Evolutionary conservation across 345 rosid species (phyloP), one percentile per base, ranked within the genome.

Genomic region (Eucalyptus cladocalyx): DNA sequence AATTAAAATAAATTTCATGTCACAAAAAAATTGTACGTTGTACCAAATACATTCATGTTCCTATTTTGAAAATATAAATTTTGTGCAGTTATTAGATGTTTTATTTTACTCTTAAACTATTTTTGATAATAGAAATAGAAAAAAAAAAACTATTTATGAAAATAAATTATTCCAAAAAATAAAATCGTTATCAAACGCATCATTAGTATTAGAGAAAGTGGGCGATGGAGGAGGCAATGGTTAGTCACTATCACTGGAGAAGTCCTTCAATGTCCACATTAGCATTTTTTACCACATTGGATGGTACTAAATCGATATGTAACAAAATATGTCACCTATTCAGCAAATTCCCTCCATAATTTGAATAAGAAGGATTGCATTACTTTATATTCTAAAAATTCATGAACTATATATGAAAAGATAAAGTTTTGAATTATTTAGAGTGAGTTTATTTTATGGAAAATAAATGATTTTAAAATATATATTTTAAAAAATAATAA

Each of bases 171-270:
- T 53, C 0, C 2, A 0, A 19, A 19, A 53, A 53, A 19, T 53
- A 19, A 0, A 53, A 8, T 53, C 8, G 1, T 53, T 19, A 53
- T 5, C 2, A 3, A 53, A 53, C 0, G 0, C 5, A 53, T 1
- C 56, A 3, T 19, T 53, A 53, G 10, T 19, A 7, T 0, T 8
- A 2, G 12, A 60, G 32, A 60, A 60, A 60, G 8, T 26, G 7
- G 17, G 32, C 1, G 0, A 30, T 2, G 32, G 72, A 62, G 3
- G 72, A 30, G 32, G 72, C 72, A 30, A 2, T 0, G 9, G 1
- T 30, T 2, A 3, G 4, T 1, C 69, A 28, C 34, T 34, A 30
- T 6, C 30, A 30, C 1, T 28, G 3, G 1, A 53, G 1, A 53
- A 14, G 34, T 30, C 32, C 34, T 62, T 62, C 34, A 0, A 26